A percentile compares a stretch with the other conserved stretches of the same genome.
phyloP scores from a whole-genome alignment of 176 grass and related monocot genomes.

The Olyra latifolia region DNA sequence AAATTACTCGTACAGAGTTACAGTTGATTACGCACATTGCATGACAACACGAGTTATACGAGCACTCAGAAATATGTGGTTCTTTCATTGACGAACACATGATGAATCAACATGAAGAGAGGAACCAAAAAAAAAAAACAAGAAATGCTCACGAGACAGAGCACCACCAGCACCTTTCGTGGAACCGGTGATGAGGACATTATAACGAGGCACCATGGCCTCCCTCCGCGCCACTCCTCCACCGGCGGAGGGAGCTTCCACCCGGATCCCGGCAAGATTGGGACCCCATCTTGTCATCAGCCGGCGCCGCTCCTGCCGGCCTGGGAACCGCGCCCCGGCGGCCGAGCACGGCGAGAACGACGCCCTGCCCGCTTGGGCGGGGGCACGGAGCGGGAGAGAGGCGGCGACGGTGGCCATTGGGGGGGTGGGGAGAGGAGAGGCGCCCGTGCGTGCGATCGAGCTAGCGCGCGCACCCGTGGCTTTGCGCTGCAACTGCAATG shows the following conservation, averaged over 20 bases:
- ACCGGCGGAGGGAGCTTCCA: conserved; percentile 26
- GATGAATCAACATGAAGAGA: neutral
- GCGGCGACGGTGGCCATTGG: conserved; percentile 33
- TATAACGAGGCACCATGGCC: conserved; percentile 74
- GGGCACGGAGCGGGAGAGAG: neutral
- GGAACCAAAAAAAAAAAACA: neutral
- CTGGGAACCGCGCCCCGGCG: neutral
- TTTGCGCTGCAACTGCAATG: neutral
- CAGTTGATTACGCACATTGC: neutral
- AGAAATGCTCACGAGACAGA: neutral
- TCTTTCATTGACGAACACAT: neutral
- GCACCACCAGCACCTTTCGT: conserved; percentile 58
- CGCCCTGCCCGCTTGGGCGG: neutral
- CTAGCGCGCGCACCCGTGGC: neutral
- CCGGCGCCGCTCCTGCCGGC: neutral
- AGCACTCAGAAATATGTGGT: neutral
- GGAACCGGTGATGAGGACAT: conserved; percentile 92
- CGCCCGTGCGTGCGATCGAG: neutral
- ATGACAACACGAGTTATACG: neutral
- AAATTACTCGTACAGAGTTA: neutral
- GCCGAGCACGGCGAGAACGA: neutral
- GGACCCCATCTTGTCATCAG: neutral
- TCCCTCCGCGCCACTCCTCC: conserved; percentile 34
- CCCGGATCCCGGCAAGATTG: neutral
- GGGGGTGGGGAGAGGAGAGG: no score